Evolutionary conservation across 495 filamentous ascomycete species (phyloP), one percentile per base, ranked within the genome.

Genomic region (Cetradonia linearis): DNA sequence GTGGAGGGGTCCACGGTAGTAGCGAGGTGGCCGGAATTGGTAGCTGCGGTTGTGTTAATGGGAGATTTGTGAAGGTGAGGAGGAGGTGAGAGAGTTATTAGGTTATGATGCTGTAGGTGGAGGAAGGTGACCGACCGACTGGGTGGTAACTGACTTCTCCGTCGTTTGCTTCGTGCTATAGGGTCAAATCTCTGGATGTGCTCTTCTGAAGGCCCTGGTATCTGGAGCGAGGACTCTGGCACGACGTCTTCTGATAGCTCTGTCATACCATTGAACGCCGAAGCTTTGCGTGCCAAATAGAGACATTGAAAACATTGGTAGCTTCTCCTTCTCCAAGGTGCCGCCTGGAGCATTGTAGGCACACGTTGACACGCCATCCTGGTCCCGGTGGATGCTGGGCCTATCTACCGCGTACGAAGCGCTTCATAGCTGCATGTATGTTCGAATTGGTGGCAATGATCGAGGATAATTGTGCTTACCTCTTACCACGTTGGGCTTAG

Each of bases 1-100:
- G 69, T 96, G 90, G 40, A 97, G 79, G 52, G 91, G 91, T 58
- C 93, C 93, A 70, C 93, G 87, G 72, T 95, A 81, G 79, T 88
- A 97, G 72, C 91, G 89, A 44, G 94, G 94, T 44, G 93, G 82
- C 48, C 88, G 88, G 73, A 85, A 96, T 74, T 91, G 86, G 74
- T 96, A 98, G 78, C 91, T 95, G 49, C 4, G 31, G 9, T 30
- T n/a, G 10, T 50, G 50, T 69, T 65, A 71, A 65, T 48, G 38
- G 58, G 63, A 36, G n/a, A 33, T 44, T 3, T 62, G 40, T 18
- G 33, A 33, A 36, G 33, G 16, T 37, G 34, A 63, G 55, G 23
- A 30, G 23, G 33, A 44, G 55, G 47, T 59, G 31, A 30, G 13
- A 37, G 44, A 30, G 14, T 10, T 28, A 16, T 20, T 54, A 28